Conservation (phyloP, 352 stramenopile species). For the Pythium grandisporangium region DNA sequence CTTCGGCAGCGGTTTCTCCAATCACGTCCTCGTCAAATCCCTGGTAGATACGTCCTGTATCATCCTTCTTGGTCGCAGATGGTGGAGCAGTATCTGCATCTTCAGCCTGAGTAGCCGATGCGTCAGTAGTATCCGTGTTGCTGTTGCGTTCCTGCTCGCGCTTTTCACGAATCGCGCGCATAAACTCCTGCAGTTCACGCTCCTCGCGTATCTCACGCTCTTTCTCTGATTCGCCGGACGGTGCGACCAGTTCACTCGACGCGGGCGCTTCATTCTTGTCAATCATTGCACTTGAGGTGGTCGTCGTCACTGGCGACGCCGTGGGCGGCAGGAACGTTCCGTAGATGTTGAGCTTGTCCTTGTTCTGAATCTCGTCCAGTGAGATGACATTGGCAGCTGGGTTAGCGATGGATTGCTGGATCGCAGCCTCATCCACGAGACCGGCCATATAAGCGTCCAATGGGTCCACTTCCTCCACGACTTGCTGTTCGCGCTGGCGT, state of each 20-base stretch:
- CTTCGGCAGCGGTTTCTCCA: slow-evolving; percentile 61
- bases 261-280: slow-evolving; percentile 5
- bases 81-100: slow-evolving; percentile 1
- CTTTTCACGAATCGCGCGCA: slow-evolving; percentile 73
- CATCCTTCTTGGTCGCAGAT: slow-evolving; percentile 29
- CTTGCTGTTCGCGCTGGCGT: slow-evolving; percentile 52
- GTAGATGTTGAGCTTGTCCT: slow-evolving; percentile 80
- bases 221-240: slow-evolving; percentile 31
- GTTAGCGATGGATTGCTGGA: slow-evolving; percentile 61
- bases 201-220: slow-evolving; percentile 73
- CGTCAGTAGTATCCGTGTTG: slow-evolving; percentile 2
- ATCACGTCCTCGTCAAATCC: slow-evolving; percentile 81
- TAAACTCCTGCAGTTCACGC: slow-evolving; percentile 79
- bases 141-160: slow-evolving; percentile 47
- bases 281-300: slow-evolving; percentile 2
- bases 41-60: slow-evolving; percentile 78
- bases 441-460: slow-evolving; percentile 84
- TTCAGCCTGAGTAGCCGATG: slow-evolving; percentile 1
- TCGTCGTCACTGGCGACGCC: not conserved
- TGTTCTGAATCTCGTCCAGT: slow-evolving; percentile 69
- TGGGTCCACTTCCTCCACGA: slow-evolving; percentile 74
- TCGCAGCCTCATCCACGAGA: slow-evolving; percentile 64
- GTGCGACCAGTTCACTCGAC: not conserved
- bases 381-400: slow-evolving; percentile 78
- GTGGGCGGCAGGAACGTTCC: slow-evolving; percentile 65